A percentile compares a stretch with the other conserved stretches of the same genome.
Evolutionary conservation across 352 stramenopile species (phyloP).

Genomic region (Stramenopiles sp.): DNA sequence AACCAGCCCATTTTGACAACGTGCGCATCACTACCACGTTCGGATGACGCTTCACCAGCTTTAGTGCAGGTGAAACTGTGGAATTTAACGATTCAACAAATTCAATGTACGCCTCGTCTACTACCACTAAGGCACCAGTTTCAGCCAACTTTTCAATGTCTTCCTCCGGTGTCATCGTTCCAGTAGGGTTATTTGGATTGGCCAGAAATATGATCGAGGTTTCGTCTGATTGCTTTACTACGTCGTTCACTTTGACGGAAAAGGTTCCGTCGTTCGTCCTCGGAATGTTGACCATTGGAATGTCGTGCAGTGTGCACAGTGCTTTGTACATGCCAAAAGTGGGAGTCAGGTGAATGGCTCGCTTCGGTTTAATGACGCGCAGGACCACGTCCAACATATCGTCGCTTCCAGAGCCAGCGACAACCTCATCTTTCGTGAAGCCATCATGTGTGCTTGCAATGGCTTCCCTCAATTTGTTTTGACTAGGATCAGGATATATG

Average conservation of each 20-base stretch:
- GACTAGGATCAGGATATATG: slow-evolving; percentile 22
- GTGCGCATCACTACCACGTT: slow-evolving; percentile 91
- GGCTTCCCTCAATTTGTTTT: slow-evolving; percentile 18
- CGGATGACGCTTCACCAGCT: slow-evolving; percentile 66
- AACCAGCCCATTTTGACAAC: slow-evolving; percentile 89
- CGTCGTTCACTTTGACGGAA: slow-evolving; percentile 18
- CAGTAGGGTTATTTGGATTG: slow-evolving; percentile 22
- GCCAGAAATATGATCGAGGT: slow-evolving; percentile 17
- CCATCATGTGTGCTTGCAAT: slow-evolving; percentile 16
- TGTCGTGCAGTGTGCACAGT: slow-evolving; percentile 92
- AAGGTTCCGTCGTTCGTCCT: slow-evolving; percentile 39
- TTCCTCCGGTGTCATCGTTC: slow-evolving; percentile 14
- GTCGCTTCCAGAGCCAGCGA: slow-evolving; percentile 91
- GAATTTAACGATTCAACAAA: slow-evolving; percentile 56
- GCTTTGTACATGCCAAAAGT: slow-evolving; percentile 99
- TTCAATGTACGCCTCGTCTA: slow-evolving; percentile 96
- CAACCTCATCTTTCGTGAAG: slow-evolving; percentile 59
- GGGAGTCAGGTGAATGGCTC: slow-evolving; percentile 71
- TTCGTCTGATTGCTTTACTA: slow-evolving; percentile 14
- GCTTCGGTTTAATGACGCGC: slow-evolving; percentile 71
- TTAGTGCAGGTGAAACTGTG: slow-evolving; percentile 22
- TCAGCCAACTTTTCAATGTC: slow-evolving; percentile 34
- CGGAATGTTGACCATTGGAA: slow-evolving; percentile 70
- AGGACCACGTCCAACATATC: slow-evolving; percentile 96
- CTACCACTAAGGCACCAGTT: slow-evolving; percentile 73